Percentiles rank a stretch among this genome's conserved stretches.
Evolutionary conservation across 805 yeast genomes (phyloP).

Genomic region (Kazachstania africana): DNA sequence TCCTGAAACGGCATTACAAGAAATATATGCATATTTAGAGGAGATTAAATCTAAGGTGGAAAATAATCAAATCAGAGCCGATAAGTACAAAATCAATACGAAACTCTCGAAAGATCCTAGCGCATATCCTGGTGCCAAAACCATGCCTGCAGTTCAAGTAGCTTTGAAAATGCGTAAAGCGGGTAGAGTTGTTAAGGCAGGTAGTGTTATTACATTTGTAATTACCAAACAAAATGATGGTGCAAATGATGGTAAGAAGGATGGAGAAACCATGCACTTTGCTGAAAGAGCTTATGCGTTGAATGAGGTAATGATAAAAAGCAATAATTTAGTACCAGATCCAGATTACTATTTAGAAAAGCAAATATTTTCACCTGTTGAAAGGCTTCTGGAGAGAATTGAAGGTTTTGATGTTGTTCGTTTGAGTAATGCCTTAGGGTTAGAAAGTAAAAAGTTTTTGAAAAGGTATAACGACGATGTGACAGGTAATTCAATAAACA

Average conservation of each 20-base stretch:
- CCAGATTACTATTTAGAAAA: conserved; percentile 69
- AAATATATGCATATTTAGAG: conserved; percentile 62
- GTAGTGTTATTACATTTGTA: conserved; percentile 80
- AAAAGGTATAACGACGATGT: conserved; percentile 24
- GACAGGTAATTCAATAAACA: conserved; percentile 24
- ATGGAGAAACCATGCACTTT: conserved; percentile 5
- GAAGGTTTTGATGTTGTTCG: conserved; percentile 78
- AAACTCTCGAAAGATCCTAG: conserved; percentile 80
- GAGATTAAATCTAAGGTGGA: conserved; percentile 46
- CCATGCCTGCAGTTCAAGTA: conserved; percentile 83
- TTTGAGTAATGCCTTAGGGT: conserved; percentile 64
- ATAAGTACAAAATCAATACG: conserved; percentile 72
- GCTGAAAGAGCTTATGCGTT: conserved; percentile 81
- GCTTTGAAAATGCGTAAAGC: conserved; percentile 71
- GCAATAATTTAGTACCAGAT: conserved; percentile 52
- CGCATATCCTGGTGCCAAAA: conserved; percentile 69
- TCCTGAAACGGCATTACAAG: conserved; percentile 62
- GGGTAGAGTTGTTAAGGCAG: conserved; percentile 81
- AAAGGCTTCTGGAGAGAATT: conserved; percentile 71
- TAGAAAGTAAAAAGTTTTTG: conserved; percentile 57
- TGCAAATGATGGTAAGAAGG: conserved; percentile 23
- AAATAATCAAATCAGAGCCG: conserved; percentile 48
- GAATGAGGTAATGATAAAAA: conserved; percentile 52
- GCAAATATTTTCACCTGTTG: conserved; percentile 85
- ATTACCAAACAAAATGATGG: conserved; percentile 42